These are phyloP conservation scores for Quercus lobata DNA, from an alignment of 331 rosid species.

Conservation along the genomic window DNA sequence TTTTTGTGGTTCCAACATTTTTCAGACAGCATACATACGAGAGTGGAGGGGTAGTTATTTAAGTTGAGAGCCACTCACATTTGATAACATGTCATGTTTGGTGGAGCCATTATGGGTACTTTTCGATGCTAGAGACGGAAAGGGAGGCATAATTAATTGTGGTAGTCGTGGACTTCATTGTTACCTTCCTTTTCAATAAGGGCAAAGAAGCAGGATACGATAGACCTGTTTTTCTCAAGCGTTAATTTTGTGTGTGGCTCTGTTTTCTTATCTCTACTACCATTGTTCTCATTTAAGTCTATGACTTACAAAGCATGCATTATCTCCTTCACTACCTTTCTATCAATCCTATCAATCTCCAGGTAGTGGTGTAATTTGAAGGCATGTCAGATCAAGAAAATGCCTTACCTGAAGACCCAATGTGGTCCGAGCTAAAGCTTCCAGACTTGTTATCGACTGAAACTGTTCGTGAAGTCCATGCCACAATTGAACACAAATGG, in stretches of 20 bases:
- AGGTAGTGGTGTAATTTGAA: slow-evolving; percentile 21
- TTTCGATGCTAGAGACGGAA: slow-evolving; percentile 24
- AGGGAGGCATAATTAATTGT: slow-evolving; percentile 28
- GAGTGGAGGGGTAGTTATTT: slow-evolving; percentile 1
- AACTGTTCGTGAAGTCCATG: slow-evolving; percentile 58
- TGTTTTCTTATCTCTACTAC: slow-evolving; percentile 75
- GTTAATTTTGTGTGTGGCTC: slow-evolving; percentile 85
- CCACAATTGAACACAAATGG: slow-evolving; percentile 75
- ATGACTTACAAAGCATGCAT: slow-evolving; percentile 43
- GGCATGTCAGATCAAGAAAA: slow-evolving; percentile 65
- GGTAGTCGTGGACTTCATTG: slow-evolving; percentile 76
- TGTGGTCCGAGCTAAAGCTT: slow-evolving; percentile 69
- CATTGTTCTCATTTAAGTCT: slow-evolving; percentile 1
- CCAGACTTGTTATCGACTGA: slow-evolving; percentile 62
- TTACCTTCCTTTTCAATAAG: slow-evolving; percentile 49
- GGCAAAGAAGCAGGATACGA: slow-evolving; percentile 52
- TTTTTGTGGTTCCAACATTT: too few relatives aligned
- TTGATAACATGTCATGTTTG: slow-evolving; percentile 20
- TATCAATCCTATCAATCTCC: slow-evolving; percentile 17
- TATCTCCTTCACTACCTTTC: slow-evolving; percentile 38
- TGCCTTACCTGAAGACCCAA: slow-evolving; percentile 37
- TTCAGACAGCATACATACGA: too few relatives aligned
- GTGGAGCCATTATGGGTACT: slow-evolving; percentile 49
- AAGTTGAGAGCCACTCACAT: slow-evolving; percentile 42
- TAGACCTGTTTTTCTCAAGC: slow-evolving; percentile 46